Base-by-base conservation (phyloP, 2,329 filamentous ascomycete genomes). In the Aspergillus sp. region DNA sequence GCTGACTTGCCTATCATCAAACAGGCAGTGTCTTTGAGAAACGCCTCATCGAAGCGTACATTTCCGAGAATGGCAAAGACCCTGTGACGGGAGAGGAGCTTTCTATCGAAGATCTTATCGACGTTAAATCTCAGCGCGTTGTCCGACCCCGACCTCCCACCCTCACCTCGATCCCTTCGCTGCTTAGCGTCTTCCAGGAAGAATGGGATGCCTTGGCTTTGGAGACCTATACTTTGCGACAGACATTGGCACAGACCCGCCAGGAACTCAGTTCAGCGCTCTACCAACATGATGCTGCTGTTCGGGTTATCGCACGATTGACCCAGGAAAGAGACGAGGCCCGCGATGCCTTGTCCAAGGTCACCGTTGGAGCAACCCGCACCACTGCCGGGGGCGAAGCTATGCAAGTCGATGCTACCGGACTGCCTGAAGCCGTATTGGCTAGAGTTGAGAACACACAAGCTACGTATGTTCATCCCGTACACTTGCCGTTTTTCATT, bases 281-380 rank as follows among this genome's bases (percentile, higher is more conserved):
- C 26, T 98, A 98, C 70, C 91, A 97, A 70, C 88, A 97, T 58
- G 93, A 98, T 75, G 91, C 93, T 2, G 93, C 93, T n/a, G 84
- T 95, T 39, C 80, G 93, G 50, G 93, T 98, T 39, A 95, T 98
- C 69, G 90, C 90, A 52, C 82, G 91, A 38, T 66, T 98, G 64
- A 86, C 87, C n/a, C 85, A 81, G 64, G 93, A 98, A 74, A 76
- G 93, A 50, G 90, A 98, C 59, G 90, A 97, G 67, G 90, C 93
- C 37, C 79, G 91, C 52, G 86, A 93, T 68, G 88, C 93, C 10
- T 73, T 98, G 40, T 89, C 89, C 31, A 89, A 88, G 63, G 79
- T 97, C 10, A 88, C 87, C 2, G 82, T 96, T 36, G 82, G 82
- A 27, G 75, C 76, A 27, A 71, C 71, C 37, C 70, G 44, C 67